Evolutionary conservation across 78 protist species (phyloP).

Genomic region (Dictyostelium purpureum): DNA sequence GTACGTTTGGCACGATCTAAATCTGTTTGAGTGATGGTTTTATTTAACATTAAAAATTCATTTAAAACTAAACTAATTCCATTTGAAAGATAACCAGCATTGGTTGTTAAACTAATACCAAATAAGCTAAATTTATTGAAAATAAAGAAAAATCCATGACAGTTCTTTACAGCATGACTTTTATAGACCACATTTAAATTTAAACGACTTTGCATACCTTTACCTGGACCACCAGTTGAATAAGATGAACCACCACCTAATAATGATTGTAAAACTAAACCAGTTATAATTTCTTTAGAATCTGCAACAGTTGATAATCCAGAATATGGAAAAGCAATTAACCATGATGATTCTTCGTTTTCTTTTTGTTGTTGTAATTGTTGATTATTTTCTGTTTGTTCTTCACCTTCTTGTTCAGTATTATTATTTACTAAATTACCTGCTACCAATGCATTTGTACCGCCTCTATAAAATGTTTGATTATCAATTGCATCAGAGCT

Average conservation of each 20-base stretch:
- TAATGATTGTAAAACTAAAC: constrained; percentile 41
- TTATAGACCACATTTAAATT: constrained; percentile 21
- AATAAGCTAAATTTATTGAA: constrained; percentile 24
- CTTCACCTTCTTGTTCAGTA: neutral
- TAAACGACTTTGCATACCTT: constrained; percentile 74
- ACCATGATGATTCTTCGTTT: neutral
- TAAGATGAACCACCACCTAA: constrained; percentile 75
- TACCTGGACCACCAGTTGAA: constrained; percentile 82
- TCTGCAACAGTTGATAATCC: neutral
- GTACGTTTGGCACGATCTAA: constrained; percentile 48
- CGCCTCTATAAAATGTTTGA: neutral
- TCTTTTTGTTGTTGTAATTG: neutral
- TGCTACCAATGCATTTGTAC: neutral
- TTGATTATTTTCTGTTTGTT: neutral
- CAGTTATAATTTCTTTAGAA: constrained; percentile 11
- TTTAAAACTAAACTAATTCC: neutral
- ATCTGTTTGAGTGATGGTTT: neutral
- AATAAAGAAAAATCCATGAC: constrained; percentile 27
- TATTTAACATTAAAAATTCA: neutral
- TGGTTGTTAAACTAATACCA: constrained; percentile 4
- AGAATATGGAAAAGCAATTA: constrained; percentile 6
- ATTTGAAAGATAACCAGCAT: constrained; percentile 2
- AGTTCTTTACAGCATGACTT: neutral
- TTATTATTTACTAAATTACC: neutral
- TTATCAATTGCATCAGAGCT: neutral